phyloP scores from a whole-genome alignment of 2,329 filamentous ascomycete species.

The Ceratocystis variospora region DNA sequence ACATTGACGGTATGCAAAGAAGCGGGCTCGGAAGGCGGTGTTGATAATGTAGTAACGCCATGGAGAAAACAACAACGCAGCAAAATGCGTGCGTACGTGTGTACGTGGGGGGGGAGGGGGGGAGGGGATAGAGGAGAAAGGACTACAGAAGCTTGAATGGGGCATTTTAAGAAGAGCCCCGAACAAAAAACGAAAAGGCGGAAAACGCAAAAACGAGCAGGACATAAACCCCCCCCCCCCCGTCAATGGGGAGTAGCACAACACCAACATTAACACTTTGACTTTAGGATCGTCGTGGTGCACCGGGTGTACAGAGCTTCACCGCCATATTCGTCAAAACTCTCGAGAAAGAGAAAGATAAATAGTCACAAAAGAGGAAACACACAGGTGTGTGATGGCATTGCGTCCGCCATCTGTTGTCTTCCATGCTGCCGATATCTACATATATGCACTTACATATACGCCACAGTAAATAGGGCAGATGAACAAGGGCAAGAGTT shows the following conservation, averaged over 20 bases:
- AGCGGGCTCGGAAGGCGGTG: neutral
- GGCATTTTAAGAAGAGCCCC: neutral
- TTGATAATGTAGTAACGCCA: neutral
- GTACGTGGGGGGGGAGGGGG: neutral
- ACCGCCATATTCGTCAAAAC: conserved; percentile 1
- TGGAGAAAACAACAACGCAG: neutral
- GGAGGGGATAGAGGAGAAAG: neutral
- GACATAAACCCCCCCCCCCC: neutral
- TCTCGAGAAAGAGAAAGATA: neutral
- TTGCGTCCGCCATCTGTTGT: neutral
- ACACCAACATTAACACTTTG: neutral
- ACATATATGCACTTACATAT: neutral
- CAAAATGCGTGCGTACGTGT: neutral
- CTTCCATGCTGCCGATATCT: neutral
- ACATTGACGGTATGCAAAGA: neutral
- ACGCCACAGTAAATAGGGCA: neutral
- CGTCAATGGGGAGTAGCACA: neutral
- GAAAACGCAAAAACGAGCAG: neutral
- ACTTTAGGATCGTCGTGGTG: neutral
- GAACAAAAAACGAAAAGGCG: neutral
- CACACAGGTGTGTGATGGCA: neutral
- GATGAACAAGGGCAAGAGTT: neutral
- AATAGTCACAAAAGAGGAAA: neutral
- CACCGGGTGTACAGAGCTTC: neutral
- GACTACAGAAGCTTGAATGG: neutral